Percentiles rank a stretch among this genome's conserved stretches.
These are phyloP conservation scores for Aspergillus taichungensis DNA, from an alignment of 495 filamentous ascomycete genomes.

Conservation along the genomic window DNA sequence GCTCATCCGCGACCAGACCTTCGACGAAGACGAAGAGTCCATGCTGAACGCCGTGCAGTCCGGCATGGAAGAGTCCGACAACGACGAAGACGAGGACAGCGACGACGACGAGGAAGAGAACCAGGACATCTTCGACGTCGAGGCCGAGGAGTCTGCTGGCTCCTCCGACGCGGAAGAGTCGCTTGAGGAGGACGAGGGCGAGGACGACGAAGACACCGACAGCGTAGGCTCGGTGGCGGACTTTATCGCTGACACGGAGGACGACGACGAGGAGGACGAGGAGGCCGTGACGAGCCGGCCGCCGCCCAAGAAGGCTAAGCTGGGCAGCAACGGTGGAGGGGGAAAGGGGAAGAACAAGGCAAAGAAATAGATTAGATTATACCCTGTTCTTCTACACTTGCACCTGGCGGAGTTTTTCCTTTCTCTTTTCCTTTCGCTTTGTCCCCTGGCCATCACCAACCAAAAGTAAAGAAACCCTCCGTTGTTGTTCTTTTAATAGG, in stretches of 20 bases:
- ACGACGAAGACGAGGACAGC: conserved; percentile 31
- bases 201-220: conserved; percentile 35
- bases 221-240: conserved; percentile 36
- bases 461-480: background rate
- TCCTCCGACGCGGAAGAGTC: conserved; percentile 43
- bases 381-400: conserved; percentile 8
- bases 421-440: background rate
- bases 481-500: too few species aligned
- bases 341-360: conserved; percentile 27
- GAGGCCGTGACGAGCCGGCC: conserved; percentile 18
- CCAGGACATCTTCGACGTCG: conserved; percentile 33
- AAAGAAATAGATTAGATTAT: conserved; percentile 21
- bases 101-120: conserved; percentile 35
- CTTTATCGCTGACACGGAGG: conserved; percentile 40
- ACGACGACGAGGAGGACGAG: conserved; percentile 30
- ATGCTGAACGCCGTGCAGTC: conserved; percentile 33
- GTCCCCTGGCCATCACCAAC: background rate
- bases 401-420: background rate
- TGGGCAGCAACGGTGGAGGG: conserved; percentile 13
- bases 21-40: conserved; percentile 34
- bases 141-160: conserved; percentile 38
- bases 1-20: conserved; percentile 31
- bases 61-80: conserved; percentile 28
- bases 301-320: conserved; percentile 32
- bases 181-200: conserved; percentile 34